Evolutionary conservation across 768 basidiomycete species (phyloP).

Genomic region (Lactifluus subvellereus): DNA sequence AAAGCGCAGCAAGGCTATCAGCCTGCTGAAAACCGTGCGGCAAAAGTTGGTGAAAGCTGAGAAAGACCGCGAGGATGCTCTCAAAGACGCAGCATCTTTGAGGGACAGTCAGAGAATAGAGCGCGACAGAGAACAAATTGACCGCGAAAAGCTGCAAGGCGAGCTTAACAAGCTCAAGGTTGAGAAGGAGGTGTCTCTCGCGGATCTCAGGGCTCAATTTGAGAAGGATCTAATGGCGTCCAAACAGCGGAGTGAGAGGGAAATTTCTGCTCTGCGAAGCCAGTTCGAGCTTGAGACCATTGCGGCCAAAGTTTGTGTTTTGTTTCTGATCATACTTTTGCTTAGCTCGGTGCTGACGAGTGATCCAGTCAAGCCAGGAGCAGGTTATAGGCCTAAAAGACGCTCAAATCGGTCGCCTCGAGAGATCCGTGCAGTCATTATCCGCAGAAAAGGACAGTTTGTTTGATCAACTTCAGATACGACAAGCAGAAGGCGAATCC

Average conservation of each 20-base stretch:
- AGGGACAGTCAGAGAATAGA: conserved; percentile 48
- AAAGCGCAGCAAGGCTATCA: conserved; percentile 91
- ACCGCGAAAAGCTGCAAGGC: conserved; percentile 48
- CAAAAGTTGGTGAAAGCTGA: conserved; percentile 96
- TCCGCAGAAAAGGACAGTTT: conserved; percentile 69
- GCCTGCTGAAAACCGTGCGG: conserved; percentile 88
- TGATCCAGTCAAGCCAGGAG: conserved; percentile 53
- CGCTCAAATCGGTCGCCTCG: conserved; percentile 61
- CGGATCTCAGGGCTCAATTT: conserved; percentile 57
- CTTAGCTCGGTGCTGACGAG: conserved; percentile 13
- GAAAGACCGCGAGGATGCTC: conserved; percentile 80
- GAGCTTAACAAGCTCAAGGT: conserved; percentile 57
- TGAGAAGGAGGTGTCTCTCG: conserved; percentile 58
- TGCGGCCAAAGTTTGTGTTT: conserved; percentile 57
- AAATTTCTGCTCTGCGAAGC: conserved; percentile 53
- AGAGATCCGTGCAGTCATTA: conserved; percentile 62
- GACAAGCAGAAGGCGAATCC: conserved; percentile 88
- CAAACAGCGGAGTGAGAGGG: conserved; percentile 71
- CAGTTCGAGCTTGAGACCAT: conserved; percentile 77
- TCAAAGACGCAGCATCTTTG: conserved; percentile 53
- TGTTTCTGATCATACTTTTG: background rate
- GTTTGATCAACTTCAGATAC: conserved; percentile 82
- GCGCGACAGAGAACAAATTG: conserved; percentile 39
- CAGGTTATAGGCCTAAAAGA: conserved; percentile 60
- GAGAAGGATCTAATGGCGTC: conserved; percentile 60